Conservation (phyloP, 768 basidiomycete species). For the Pisolithus sp. region DNA sequence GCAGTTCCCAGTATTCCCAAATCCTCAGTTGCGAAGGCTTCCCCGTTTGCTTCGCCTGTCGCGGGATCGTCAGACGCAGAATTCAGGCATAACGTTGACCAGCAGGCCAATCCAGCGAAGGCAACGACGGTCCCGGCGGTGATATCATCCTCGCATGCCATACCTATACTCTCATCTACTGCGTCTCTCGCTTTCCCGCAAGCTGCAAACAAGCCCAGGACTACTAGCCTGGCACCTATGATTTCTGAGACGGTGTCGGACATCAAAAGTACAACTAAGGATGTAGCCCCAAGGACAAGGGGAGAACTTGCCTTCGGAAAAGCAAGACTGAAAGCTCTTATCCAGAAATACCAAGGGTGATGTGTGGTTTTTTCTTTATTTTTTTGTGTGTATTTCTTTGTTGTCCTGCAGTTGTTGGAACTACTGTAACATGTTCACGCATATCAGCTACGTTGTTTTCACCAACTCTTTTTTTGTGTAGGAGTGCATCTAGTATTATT, state of each 20-base stretch:
- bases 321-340: conserved; percentile 68
- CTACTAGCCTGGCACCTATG: conserved; percentile 32
- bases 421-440: too few species aligned
- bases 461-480: too few species aligned
- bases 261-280: conserved; percentile 9
- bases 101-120: conserved; percentile 40
- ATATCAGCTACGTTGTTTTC: too few species aligned
- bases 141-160: conserved; percentile 66
- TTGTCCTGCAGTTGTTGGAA: too few species aligned
- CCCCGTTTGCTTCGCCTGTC: conserved; percentile 1
- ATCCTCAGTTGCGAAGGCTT: conserved; percentile 2
- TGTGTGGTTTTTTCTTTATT: background rate
- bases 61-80: background rate
- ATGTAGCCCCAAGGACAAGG: conserved; percentile 4
- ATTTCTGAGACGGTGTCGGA: conserved; percentile 27
- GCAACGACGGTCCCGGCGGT: conserved; percentile 63
- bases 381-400: too few species aligned
- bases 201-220: conserved; percentile 14
- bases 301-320: conserved; percentile 69
- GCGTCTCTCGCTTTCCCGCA: conserved; percentile 62
- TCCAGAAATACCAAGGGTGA: conserved; percentile 69
- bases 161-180: conserved; percentile 67
- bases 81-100: background rate
- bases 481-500: too few species aligned
- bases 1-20: conserved; percentile 7